Conservation (phyloP, 1,284 basidiomycete genomes). For the Paramarasmius palmivorus region DNA sequence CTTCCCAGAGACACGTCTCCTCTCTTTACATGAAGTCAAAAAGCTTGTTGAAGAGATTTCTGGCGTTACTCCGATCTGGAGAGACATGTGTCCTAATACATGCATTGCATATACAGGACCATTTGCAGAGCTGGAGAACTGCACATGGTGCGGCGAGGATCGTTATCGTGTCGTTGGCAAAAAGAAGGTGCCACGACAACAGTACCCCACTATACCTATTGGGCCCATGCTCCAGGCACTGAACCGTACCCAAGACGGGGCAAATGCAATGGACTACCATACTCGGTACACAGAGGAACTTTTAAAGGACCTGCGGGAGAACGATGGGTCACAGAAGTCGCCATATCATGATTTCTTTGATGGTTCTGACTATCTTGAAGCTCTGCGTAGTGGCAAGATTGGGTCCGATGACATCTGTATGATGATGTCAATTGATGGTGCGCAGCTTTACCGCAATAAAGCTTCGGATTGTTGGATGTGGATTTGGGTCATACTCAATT, state of each 20-base stretch:
- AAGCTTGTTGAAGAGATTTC: constrained; percentile 17
- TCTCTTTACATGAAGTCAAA: background rate
- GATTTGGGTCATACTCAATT: constrained; percentile 22
- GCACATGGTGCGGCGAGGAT: constrained; percentile 23
- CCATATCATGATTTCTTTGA: background rate
- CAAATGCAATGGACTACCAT: background rate
- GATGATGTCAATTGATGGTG: constrained; percentile 23
- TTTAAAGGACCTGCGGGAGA: background rate
- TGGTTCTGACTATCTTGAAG: background rate
- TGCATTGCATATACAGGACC: constrained; percentile 38
- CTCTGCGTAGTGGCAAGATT: too few relatives aligned
- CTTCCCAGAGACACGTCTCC: background rate
- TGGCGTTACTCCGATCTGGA: constrained; percentile 26
- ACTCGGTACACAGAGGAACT: background rate
- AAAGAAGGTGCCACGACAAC: constrained; percentile 15
- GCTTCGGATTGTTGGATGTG: constrained; percentile 22
- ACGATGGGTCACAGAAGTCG: background rate
- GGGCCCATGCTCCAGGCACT: constrained; percentile 22
- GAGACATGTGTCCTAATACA: constrained; percentile 35
- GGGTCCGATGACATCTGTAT: constrained; percentile 14
- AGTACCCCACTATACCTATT: constrained; percentile 23
- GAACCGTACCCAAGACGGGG: constrained; percentile 4
- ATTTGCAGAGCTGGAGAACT: constrained; percentile 20
- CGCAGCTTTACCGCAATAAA: constrained; percentile 22
- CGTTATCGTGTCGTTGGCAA: constrained; percentile 22